phyloP scores from a whole-genome alignment of 139 green algal genomes.

The Zygnema cylindricum region DNA sequence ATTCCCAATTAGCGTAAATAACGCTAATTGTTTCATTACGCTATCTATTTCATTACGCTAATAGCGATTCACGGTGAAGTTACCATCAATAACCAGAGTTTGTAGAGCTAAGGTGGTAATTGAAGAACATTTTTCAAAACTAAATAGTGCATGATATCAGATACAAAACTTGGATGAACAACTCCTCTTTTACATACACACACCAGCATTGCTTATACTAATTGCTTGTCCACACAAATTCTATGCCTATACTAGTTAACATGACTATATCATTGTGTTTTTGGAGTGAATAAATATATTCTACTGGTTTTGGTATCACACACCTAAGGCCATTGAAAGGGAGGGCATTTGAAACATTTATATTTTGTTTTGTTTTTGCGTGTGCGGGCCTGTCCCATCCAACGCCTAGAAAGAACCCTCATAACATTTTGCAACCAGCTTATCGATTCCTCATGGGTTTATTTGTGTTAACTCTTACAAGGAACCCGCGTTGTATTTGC shows the following conservation, averaged over 20 bases:
- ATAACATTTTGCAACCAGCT: too few species aligned
- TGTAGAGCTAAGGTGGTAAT: neutral
- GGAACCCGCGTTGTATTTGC: neutral
- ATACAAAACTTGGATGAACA: neutral
- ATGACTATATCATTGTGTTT: neutral
- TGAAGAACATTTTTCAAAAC: neutral
- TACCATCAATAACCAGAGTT: neutral
- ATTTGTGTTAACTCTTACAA: neutral
- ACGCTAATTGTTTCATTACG: too few species aligned
- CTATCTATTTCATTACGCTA: too few species aligned
- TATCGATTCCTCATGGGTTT: too few species aligned
- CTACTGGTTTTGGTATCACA: neutral
- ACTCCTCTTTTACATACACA: neutral
- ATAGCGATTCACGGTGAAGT: too few species aligned
- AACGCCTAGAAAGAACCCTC: too few species aligned
- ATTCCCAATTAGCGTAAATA: too few species aligned
- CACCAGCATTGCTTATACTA: too few species aligned
- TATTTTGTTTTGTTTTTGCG: neutral
- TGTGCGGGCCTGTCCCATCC: too few species aligned
- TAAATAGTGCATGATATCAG: neutral
- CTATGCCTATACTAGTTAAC: too few species aligned
- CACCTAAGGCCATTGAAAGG: neutral
- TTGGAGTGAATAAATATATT: neutral
- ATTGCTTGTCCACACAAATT: too few species aligned
- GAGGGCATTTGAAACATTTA: neutral